Evolutionary conservation across 805 yeast genomes (phyloP), one percentile per base, ranked within the genome.

Genomic region (Scheffersomyces ergatensis): DNA sequence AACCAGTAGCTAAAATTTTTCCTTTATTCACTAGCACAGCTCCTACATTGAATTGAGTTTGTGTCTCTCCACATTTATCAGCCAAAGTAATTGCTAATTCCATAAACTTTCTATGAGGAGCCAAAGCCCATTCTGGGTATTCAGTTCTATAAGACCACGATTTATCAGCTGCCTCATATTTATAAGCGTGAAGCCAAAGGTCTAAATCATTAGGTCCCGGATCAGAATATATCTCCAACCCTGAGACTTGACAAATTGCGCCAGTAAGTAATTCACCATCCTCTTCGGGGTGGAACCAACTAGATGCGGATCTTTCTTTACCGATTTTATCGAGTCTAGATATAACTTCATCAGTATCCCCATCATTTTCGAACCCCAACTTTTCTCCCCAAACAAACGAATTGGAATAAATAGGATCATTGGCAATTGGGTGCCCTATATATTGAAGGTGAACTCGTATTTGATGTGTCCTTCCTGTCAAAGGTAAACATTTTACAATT

Each of bases 391-490:
- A 93, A 0, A 88, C 82, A 14, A 63, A 60, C 13, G 74, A 77
- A 51, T 86, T 87, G 2, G 96, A 84, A 55, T 89, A 92, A 1
- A 90, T 72, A 0, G 97, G 97, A 47, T 70, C 76, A 48, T 70
- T 70, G 33, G 76, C 76, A 26, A 70, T 66, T 1, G 74, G 73
- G 42, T 64, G 61, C 2, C 69, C 66, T n/a, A 93, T 51, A 49
- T 73, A 84, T 62, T 90, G 97, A 42, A 93, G 64, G 65, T 93
- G 99, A 1, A 93, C 96, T 45, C 99, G 70, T 37, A 93, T 89
- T 58, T 92, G 99, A 60, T 92, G 99, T 0, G 97, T 89, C 55
- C 99, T 73, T 0, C 99, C 99, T 0, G 99, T 92, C 14, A 76
- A 65, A 1, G 99, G 99, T 48, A 70, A 76, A 62, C 98, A 92